Conservation (phyloP, 2,329 filamentous ascomycete genomes). For the Sporothrix luriei region DNA sequence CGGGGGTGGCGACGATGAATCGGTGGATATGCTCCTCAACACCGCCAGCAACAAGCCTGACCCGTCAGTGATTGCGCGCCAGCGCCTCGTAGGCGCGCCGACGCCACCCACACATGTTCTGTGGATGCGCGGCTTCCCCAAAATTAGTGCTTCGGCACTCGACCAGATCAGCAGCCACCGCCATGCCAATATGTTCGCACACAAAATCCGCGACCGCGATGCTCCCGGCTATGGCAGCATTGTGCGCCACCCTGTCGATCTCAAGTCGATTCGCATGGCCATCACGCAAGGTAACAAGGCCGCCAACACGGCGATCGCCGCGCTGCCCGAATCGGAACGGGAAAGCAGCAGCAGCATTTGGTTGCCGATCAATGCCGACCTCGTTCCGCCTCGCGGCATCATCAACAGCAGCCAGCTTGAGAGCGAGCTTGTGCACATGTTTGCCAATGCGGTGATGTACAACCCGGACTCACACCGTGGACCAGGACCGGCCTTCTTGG, state of each 20-base stretch:
- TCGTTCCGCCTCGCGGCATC: conserved; percentile 83
- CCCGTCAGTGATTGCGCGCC: conserved; percentile 39
- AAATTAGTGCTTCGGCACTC: conserved; percentile 71
- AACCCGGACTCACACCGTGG: conserved; percentile 79
- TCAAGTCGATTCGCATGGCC: conserved; percentile 75
- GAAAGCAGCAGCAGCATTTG: conserved; percentile 50
- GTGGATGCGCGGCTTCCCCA: conserved; percentile 74
- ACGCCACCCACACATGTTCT: conserved; percentile 67
- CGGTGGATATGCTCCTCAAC: background rate
- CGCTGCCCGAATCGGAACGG: conserved; percentile 60
- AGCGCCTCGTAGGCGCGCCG: conserved; percentile 44
- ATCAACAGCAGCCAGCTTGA: conserved; percentile 93
- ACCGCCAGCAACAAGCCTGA: conserved; percentile 42
- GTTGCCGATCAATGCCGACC: conserved; percentile 71
- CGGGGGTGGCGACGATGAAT: background rate
- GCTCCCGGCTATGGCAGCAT: conserved; percentile 75
- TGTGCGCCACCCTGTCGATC: conserved; percentile 73
- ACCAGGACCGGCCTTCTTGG: conserved; percentile 64
- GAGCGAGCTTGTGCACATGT: conserved; percentile 93
- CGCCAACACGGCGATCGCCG: conserved; percentile 61
- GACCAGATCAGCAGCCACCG: conserved; percentile 78
- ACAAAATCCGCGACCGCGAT: conserved; percentile 71
- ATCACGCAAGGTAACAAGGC: conserved; percentile 72
- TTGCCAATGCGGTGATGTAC: conserved; percentile 98
- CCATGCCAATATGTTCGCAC: conserved; percentile 77